Percentiles rank a stretch among this genome's conserved stretches.
Conservation (phyloP, 2,329 filamentous ascomycete genomes). For the Trichoderma pleuroti region DNA sequence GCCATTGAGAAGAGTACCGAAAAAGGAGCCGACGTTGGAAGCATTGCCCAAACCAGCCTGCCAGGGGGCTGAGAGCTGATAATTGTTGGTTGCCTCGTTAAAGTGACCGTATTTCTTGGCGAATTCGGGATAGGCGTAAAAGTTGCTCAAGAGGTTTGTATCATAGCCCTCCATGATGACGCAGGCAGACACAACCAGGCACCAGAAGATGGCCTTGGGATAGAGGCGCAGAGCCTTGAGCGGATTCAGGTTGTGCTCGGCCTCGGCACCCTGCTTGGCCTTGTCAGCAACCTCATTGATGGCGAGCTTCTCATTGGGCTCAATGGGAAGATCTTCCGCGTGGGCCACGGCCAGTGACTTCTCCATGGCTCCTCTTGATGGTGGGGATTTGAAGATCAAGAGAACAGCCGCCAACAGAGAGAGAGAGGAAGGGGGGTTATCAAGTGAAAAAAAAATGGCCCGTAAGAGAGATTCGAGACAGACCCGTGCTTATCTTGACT, state of each 20-base stretch:
- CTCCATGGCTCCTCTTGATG: slow-evolving; percentile 6
- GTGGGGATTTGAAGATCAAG: slow-evolving; percentile 1
- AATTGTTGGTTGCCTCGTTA: slow-evolving; percentile 19
- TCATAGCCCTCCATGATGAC: slow-evolving; percentile 46
- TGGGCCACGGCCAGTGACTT: slow-evolving; percentile 2
- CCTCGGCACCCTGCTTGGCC: slow-evolving; percentile 10
- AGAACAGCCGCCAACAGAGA: background rate
- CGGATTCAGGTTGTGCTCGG: slow-evolving; percentile 19
- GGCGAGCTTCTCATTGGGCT: background rate
- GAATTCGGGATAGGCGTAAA: slow-evolving; percentile 34
- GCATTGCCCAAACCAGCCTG: slow-evolving; percentile 47
- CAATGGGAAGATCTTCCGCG: slow-evolving; percentile 9
- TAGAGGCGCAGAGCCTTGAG: slow-evolving; percentile 30
- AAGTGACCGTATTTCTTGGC: slow-evolving; percentile 14
- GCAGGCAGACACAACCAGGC: slow-evolving; percentile 34
- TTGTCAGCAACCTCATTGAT: slow-evolving; percentile 5
- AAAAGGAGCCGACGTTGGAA: slow-evolving; percentile 43
- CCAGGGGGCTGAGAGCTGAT: slow-evolving; percentile 47
- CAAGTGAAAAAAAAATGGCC: background rate
- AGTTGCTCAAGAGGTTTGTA: slow-evolving; percentile 35
- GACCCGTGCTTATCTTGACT: background rate
- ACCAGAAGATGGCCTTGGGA: slow-evolving; percentile 38
- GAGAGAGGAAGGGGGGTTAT: background rate
- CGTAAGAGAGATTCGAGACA: background rate
- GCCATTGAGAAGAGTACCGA: slow-evolving; percentile 46